phyloP scores from a whole-genome alignment of 331 rosid genomes.

The Telfairia occidentalis region DNA sequence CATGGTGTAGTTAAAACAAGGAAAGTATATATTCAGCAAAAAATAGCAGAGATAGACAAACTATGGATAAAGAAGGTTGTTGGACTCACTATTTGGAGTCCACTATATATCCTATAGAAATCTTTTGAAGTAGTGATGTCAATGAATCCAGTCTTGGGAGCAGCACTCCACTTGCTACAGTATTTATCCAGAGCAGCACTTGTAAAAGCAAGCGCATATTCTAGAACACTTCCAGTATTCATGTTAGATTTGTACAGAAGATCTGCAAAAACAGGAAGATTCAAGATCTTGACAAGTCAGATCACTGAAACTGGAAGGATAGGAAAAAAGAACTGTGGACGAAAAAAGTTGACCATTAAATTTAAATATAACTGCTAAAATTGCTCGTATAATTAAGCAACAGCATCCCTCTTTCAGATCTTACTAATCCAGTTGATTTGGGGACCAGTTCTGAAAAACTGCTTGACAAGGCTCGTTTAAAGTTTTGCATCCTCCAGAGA shows the following conservation, averaged over 20 bases:
- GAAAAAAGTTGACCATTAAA: not conserved
- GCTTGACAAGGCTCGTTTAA: not conserved
- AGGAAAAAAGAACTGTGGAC: not conserved
- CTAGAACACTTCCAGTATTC: slow-evolving; percentile 92
- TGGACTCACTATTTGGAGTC: slow-evolving; percentile 88
- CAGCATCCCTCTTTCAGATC: not conserved
- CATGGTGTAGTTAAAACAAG: not conserved
- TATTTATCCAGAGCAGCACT: slow-evolving; percentile 95
- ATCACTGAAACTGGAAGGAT: not conserved
- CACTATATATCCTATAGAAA: slow-evolving; percentile 89
- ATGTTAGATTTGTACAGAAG: slow-evolving; percentile 86
- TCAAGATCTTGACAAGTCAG: not conserved
- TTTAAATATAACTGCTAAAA: not conserved
- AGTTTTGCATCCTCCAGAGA: not conserved
- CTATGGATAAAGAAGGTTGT: not conserved
- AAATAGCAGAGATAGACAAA: not conserved
- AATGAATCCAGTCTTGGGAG: slow-evolving; percentile 90
- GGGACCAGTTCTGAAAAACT: not conserved
- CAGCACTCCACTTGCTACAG: slow-evolving; percentile 90
- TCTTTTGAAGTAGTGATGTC: slow-evolving; percentile 94
- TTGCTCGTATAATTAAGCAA: not conserved
- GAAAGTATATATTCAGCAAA: not conserved
- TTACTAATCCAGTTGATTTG: not conserved
- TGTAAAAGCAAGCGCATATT: slow-evolving; percentile 91
- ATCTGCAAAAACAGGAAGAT: slow-evolving; percentile 41